A percentile compares a stretch with the other conserved stretches of the same genome.
Evolutionary conservation across 345 rosid genomes (phyloP).

Genomic region (Cardamine occulta): DNA sequence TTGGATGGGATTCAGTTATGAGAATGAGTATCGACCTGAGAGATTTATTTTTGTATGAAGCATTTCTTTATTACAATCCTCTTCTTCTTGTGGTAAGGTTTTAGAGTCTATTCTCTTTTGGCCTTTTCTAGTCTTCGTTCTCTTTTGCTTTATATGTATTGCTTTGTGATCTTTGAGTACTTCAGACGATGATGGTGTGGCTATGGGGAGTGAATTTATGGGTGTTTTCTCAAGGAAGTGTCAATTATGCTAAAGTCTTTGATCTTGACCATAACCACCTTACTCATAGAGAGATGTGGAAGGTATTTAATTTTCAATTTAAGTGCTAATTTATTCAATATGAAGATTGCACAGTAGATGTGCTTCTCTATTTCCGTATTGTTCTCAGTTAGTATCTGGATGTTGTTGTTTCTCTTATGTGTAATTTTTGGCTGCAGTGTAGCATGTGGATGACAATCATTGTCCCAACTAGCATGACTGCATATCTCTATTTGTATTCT

Average conservation of each 20-base stretch:
- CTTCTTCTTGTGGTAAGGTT: conserved; percentile 88
- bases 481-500: conserved; percentile 91
- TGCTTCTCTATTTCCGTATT: background rate
- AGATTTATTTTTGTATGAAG: conserved; percentile 85
- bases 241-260: conserved; percentile 83
- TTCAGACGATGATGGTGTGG: conserved; percentile 94
- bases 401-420: conserved; percentile 34
- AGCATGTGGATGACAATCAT: conserved; percentile 94
- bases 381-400: conserved; percentile 19
- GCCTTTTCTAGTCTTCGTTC: background rate
- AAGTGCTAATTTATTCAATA: background rate
- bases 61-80: conserved; percentile 92
- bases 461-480: conserved; percentile 97
- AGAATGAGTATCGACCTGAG: conserved; percentile 85
- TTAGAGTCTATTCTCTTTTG: conserved; percentile 7
- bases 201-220: conserved; percentile 95
- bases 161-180: background rate
- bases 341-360: background rate
- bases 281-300: conserved; percentile 91
- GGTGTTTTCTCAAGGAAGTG: conserved; percentile 82
- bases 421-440: conserved; percentile 62
- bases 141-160: background rate
- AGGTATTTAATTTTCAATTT: conserved; percentile 53
- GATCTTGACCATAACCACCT: conserved; percentile 93
- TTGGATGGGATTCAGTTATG: conserved; percentile 99